Base-by-base conservation (phyloP, 257 asterid genomes). In the Oldenlandia corymbosa region DNA sequence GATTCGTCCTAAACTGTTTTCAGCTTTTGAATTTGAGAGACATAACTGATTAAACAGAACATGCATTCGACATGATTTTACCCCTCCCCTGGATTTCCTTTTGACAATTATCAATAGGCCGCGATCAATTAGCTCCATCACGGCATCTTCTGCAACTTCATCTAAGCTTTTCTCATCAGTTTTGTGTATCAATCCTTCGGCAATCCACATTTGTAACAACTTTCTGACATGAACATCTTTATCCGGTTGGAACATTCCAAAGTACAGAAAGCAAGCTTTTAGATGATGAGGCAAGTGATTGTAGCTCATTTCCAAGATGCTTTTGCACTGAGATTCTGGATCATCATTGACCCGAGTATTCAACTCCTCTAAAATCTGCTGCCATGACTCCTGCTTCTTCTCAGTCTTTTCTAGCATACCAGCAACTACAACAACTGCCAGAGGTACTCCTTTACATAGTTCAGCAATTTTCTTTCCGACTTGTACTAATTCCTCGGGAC, bases 71-170 rank as follows among this genome's bases (percentile, higher is more conserved):
- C 52, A 47, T 47, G 52, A 21, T 47, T 47, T 47, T n/a, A 47
- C 52, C 52, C 52, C 52, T 47, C 52, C 52, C 18, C 8, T 47
- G 52, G 52, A 47, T 47, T 47, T 47, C 52, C 52, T 47, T 47
- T 47, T 47, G 21, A 24, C 17, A 24, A 47, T 9, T 21, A 47
- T 47, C n/a, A 47, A 2, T 47, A 47, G 52, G 21, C 52, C n/a
- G 7, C 52, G 52, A 47, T 47, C 52, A 47, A 47, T 47, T 47
- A 47, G 52, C 17, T 47, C 52, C n/a, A 47, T 18, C 52, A 47
- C 8, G 1, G 52, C 17, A 16, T 47, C 52, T 47, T 47, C 52
- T 47, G 23, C 52, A 3, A 16, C 23, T 47, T 47, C 52, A 16
- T 47, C 52, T 47, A 47, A 47, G 18, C 18, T 47, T 47, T 47